A percentile compares a stretch with the other conserved stretches of the same genome.
phyloP scores from a whole-genome alignment of 768 basidiomycete genomes.

The Porphyrellus cyaneotinctus region DNA sequence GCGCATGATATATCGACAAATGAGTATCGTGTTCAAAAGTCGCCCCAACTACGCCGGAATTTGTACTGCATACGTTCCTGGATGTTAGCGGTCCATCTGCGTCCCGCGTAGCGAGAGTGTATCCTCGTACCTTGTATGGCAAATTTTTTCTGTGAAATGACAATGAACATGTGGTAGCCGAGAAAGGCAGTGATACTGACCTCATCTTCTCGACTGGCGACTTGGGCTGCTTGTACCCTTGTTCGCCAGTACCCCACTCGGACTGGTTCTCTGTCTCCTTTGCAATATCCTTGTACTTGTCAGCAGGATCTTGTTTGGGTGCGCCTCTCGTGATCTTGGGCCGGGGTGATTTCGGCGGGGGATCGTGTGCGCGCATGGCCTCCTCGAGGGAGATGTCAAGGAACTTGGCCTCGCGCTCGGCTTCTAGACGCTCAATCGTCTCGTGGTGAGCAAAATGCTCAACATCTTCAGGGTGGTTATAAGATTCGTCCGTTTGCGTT shows the following conservation, averaged over 20 bases:
- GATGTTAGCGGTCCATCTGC: slow-evolving; percentile 41
- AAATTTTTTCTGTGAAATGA: slow-evolving; percentile 56
- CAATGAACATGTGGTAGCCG: background rate
- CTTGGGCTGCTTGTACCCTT: slow-evolving; percentile 69
- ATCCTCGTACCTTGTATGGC: slow-evolving; percentile 75
- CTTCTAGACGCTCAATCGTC: slow-evolving; percentile 78
- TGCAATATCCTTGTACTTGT: slow-evolving; percentile 55
- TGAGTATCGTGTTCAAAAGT: slow-evolving; percentile 50
- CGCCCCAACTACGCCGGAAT: slow-evolving; percentile 84
- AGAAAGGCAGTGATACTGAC: slow-evolving; percentile 31
- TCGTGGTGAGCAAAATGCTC: slow-evolving; percentile 93
- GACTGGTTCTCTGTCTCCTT: slow-evolving; percentile 50
- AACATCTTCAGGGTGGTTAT: slow-evolving; percentile 87
- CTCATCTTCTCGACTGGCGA: slow-evolving; percentile 75
- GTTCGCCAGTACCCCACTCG: slow-evolving; percentile 69
- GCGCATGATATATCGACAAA: slow-evolving; percentile 9
- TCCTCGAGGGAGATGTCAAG: slow-evolving; percentile 81
- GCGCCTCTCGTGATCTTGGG: slow-evolving; percentile 54
- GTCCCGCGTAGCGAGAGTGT: slow-evolving; percentile 4
- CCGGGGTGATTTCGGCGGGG: slow-evolving; percentile 28
- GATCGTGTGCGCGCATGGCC: slow-evolving; percentile 50
- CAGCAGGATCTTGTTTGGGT: slow-evolving; percentile 64
- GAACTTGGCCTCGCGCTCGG: slow-evolving; percentile 76
- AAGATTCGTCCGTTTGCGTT: slow-evolving; percentile 94
- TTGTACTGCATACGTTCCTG: slow-evolving; percentile 78